These are phyloP conservation scores for Haplosporangium sp. DNA, from an alignment of 371 early-diverging fungal genomes.

Conservation along the genomic window DNA sequence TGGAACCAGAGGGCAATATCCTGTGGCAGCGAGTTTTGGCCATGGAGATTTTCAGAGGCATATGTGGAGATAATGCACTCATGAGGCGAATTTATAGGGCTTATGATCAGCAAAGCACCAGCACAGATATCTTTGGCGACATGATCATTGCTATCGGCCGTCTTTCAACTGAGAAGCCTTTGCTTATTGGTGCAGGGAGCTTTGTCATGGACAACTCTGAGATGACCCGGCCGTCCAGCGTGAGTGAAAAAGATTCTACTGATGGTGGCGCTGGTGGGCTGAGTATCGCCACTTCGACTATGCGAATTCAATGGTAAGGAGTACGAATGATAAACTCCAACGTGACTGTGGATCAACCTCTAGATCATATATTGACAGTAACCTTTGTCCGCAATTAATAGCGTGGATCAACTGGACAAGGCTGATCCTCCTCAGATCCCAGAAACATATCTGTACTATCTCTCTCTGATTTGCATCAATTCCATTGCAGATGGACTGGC, in stretches of 20 bases:
- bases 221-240: conserved; percentile 19
- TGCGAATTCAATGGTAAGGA: conserved; percentile 82
- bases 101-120: conserved; percentile 79
- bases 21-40: conserved; percentile 91
- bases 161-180: conserved; percentile 84
- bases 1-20: conserved; percentile 79
- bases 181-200: conserved; percentile 65
- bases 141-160: conserved; percentile 83
- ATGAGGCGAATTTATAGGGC: conserved; percentile 74
- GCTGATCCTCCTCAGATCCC: conserved; percentile 90
- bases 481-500: conserved; percentile 81
- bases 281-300: conserved; percentile 64
- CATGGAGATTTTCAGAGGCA: conserved; percentile 83
- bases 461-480: conserved; percentile 77
- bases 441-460: conserved; percentile 86
- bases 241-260: conserved; percentile 34
- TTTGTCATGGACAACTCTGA: conserved; percentile 58
- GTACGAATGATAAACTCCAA: background rate
- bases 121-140: conserved; percentile 83
- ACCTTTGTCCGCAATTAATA: conserved; percentile 15
- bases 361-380: background rate
- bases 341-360: background rate
- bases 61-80: conserved; percentile 72
- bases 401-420: conserved; percentile 93
- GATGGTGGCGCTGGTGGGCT: conserved; percentile 54